A percentile compares a stretch with the other conserved stretches of the same genome.
phyloP scores from a whole-genome alignment of 2,329 filamentous ascomycete species.

The Epichloe scottii region DNA sequence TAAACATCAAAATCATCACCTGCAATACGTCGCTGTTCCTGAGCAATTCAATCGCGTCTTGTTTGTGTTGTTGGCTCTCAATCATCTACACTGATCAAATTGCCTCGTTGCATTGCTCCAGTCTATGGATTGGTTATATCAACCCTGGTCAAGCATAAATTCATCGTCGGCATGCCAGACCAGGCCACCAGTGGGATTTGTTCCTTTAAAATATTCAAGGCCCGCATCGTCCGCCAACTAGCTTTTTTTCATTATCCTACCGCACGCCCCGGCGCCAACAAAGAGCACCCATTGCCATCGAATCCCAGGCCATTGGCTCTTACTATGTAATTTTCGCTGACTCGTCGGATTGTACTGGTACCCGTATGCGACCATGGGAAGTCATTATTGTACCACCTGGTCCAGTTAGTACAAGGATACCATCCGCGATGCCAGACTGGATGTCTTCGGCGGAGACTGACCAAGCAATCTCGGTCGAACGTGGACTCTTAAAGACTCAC shows the following conservation, averaged over 20 bases:
- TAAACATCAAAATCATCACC: no score
- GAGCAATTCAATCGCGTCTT: no score
- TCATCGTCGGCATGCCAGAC: no score
- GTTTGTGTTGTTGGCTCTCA: no score
- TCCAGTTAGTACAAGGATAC: not conserved
- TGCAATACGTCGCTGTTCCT: no score
- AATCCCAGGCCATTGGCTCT: not conserved
- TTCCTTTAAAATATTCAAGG: no score
- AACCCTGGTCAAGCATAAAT: no score
- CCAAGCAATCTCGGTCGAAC: not conserved
- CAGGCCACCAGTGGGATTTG: no score
- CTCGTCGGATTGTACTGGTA: not conserved
- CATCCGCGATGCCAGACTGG: not conserved
- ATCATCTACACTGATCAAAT: no score
- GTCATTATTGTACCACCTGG: constrained; percentile 3
- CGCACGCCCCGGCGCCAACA: not conserved
- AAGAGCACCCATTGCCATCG: not conserved
- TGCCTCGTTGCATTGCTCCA: no score
- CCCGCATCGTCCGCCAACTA: not conserved
- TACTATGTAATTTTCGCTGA: not conserved
- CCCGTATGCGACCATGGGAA: not conserved
- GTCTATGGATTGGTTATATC: no score
- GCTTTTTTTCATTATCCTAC: not conserved
- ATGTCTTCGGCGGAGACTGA: not conserved
- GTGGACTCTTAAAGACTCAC: constrained; percentile 31